These are phyloP conservation scores for Alternaria tenuissima DNA, from an alignment of 2,329 filamentous ascomycete species.

Conservation along the genomic window DNA sequence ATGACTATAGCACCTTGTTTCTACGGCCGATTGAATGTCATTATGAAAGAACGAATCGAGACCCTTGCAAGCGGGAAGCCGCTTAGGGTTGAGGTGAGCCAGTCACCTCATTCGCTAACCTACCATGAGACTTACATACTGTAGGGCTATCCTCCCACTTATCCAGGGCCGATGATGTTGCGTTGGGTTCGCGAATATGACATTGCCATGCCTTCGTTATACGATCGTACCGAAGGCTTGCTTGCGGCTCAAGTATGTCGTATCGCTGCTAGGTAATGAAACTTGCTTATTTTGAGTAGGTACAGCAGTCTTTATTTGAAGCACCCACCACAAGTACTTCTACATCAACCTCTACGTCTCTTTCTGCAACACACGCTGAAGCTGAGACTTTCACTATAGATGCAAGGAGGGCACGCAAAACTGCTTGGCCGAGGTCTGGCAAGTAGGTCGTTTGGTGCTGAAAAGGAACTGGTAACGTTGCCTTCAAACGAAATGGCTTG, in stretches of 20 bases:
- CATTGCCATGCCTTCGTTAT: neutral
- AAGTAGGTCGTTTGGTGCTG: neutral
- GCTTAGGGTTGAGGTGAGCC: neutral
- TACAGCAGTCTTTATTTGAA: neutral
- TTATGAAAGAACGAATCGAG: neutral
- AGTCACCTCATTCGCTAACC: neutral
- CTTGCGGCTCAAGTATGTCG: neutral
- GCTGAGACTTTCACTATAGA: neutral
- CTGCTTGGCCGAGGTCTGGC: neutral
- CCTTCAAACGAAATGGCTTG: neutral
- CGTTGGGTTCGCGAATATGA: neutral
- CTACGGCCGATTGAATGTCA: neutral
- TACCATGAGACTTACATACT: neutral
- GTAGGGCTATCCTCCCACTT: neutral
- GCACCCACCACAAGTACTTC: neutral
- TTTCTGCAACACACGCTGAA: neutral
- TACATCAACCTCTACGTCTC: neutral
- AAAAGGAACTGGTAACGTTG: neutral
- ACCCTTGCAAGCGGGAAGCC: neutral
- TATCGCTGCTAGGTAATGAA: neutral
- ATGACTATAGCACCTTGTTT: neutral
- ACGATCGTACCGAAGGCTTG: neutral
- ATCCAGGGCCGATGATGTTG: neutral
- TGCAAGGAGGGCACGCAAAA: neutral
- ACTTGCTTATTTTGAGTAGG: neutral